phyloP scores from a whole-genome alignment of 768 basidiomycete genomes.

The Mycena pura region DNA sequence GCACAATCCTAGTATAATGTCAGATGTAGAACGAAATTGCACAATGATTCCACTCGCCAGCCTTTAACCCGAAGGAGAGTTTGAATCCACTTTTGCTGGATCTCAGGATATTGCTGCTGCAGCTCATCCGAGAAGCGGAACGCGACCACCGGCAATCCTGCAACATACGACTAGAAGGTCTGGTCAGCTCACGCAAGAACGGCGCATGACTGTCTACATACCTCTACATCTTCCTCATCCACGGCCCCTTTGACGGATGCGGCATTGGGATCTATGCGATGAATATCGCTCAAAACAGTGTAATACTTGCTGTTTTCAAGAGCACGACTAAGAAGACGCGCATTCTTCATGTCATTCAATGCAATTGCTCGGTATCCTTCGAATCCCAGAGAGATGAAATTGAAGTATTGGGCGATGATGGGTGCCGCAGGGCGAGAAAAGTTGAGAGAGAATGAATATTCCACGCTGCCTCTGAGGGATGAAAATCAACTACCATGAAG shows the following conservation, averaged over 20 bases:
- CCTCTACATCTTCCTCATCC: constrained; percentile 66
- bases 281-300: constrained; percentile 62
- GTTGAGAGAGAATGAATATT: constrained; percentile 80
- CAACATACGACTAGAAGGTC: constrained; percentile 50
- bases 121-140: constrained; percentile 70
- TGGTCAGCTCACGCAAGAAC: neutral
- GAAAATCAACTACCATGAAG: neutral
- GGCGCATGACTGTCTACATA: constrained; percentile 26
- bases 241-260: constrained; percentile 41
- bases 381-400: constrained; percentile 65
- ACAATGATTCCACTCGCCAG: constrained; percentile 52
- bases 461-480: constrained; percentile 47
- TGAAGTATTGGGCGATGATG: constrained; percentile 70
- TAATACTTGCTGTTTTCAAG: constrained; percentile 63
- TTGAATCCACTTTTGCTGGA: constrained; percentile 69
- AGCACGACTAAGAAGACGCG: constrained; percentile 66
- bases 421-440: constrained; percentile 70
- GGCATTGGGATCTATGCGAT: constrained; percentile 43
- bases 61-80: constrained; percentile 56
- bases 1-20: constrained; percentile 49
- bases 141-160: constrained; percentile 70
- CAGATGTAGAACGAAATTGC: neutral
- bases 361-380: constrained; percentile 60
- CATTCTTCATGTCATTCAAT: constrained; percentile 62
- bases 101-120: constrained; percentile 57